Evolutionary conservation across 441 rosid genomes (phyloP), one percentile per base, ranked within the genome.

Genomic region (Erodium trifolium): DNA sequence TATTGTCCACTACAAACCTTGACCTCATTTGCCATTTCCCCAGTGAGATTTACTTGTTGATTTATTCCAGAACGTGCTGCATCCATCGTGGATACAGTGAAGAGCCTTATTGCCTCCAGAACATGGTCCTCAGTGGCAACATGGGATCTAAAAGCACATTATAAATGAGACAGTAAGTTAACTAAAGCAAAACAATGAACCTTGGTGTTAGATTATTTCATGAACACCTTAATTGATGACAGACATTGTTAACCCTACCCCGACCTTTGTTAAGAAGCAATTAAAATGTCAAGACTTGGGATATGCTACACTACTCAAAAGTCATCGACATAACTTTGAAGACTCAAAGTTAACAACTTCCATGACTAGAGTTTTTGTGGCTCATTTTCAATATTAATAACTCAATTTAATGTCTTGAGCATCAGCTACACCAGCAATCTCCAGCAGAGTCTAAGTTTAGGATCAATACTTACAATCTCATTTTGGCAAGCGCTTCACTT

Each of bases 1-100:
- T 41, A 7, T 37, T 37, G 47, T 37, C 6, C 8, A 1, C n/a
- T 47, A 77, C 79, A 68, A 78, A 89, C 99, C 96, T 88, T 90
- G 13, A 91, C 91, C 78, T 88, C 91, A 45, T 76, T 86, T 17
- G 89, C 89, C 84, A 86, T 86, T 64, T 91, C 99, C 6, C 88
- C 80, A 11, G 93, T 86, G 69, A 86, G 81, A 74, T 92, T 88
- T 43, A 94, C 77, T 78, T 88, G 96, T 76, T 89, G 96, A 79
- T 86, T 91, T 74, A 91, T 90, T 74, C 99, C 97, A 62, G 97
- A 94, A 18, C 89, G 84, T 70, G 99, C 97, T 14, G 99, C 99
- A 80, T 94, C 99, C 84, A 94, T 85, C 13, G 99, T 91, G 71
- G 99, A 87, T 66, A 90, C 88, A 72, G 86, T 90, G 73, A 90